phyloP scores from a whole-genome alignment of 306 rosid genomes.

The Clitoria ternatea region DNA sequence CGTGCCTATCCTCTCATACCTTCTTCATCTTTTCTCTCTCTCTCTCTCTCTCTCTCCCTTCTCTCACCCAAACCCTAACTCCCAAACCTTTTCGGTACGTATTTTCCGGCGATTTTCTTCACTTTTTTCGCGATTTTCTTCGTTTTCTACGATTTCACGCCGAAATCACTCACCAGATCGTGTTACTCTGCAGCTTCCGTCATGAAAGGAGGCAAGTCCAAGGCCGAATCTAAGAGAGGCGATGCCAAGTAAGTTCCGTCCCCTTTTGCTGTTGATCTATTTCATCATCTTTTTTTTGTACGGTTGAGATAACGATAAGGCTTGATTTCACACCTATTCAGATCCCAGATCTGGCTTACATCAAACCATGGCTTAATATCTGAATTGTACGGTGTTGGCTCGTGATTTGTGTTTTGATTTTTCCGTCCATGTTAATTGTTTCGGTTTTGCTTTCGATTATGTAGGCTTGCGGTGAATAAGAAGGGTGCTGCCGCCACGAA shows the following conservation, averaged over 20 bases:
- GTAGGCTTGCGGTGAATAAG: constrained; percentile 77
- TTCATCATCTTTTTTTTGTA: not conserved
- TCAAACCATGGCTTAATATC: not conserved
- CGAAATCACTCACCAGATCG: constrained; percentile 23
- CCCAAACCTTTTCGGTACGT: constrained; percentile 29
- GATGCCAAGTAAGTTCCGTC: constrained; percentile 59
- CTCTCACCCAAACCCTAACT: constrained; percentile 39
- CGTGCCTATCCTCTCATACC: constrained; percentile 8
- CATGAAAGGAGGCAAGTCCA: constrained; percentile 81
- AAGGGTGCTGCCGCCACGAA: constrained; percentile 47
- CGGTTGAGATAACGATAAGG: rapidly evolving
- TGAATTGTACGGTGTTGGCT: not conserved
- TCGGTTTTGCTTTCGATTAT: not conserved
- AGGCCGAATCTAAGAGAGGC: constrained; percentile 54
- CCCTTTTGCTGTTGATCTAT: not conserved
- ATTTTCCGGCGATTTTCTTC: not conserved
- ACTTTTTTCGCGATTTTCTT: not conserved
- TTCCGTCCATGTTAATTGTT: not conserved
- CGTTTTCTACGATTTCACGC: not conserved
- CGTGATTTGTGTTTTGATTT: not conserved
- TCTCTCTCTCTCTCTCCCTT: constrained; percentile 18
- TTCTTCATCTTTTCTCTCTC: not conserved
- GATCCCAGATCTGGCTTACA: constrained; percentile 41
- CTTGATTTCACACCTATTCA: not conserved
- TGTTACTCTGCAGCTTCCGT: constrained; percentile 41